Percentiles rank a stretch among this genome's conserved stretches.
phyloP scores from a whole-genome alignment of 108 stramenopile species.

The Seminavis robusta region DNA sequence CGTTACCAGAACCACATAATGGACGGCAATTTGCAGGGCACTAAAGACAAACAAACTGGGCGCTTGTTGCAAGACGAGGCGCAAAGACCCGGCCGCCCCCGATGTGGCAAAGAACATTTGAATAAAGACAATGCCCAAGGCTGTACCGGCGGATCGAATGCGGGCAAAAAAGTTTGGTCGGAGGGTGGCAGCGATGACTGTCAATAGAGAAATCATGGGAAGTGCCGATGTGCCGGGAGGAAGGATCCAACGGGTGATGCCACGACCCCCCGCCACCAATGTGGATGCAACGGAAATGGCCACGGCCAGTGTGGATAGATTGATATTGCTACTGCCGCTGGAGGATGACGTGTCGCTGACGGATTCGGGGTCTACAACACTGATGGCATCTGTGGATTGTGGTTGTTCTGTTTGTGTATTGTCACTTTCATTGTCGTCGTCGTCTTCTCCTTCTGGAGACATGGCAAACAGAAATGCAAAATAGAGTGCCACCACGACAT shows the following conservation, averaged over 20 bases:
- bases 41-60: conserved; percentile 84
- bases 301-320: conserved; percentile 49
- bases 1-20: conserved; percentile 66
- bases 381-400: too few species aligned
- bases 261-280: conserved; percentile 56
- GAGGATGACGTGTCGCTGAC: too few species aligned
- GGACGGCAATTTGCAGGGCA: conserved; percentile 73
- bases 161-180: conserved; percentile 66
- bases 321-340: conserved; percentile 19
- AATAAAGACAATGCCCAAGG: conserved; percentile 75
- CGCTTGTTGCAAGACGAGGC: conserved; percentile 77
- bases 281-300: conserved; percentile 63
- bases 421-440: conserved; percentile 1
- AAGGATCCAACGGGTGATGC: conserved; percentile 45
- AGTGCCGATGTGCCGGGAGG: conserved; percentile 59
- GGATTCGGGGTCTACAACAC: conserved; percentile 5
- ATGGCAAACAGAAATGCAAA: conserved; percentile 79
- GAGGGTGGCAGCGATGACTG: conserved; percentile 67
- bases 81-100: conserved; percentile 81
- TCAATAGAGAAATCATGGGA: conserved; percentile 70
- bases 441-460: conserved; percentile 14
- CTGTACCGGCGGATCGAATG: conserved; percentile 54
- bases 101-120: conserved; percentile 92
- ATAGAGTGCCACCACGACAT: conserved; percentile 85
- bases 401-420: conserved; percentile 4